Percentiles rank a stretch among this genome's conserved stretches.
phyloP scores from a whole-genome alignment of 73 alveolate species.

The Paraurostyla sp. region DNA sequence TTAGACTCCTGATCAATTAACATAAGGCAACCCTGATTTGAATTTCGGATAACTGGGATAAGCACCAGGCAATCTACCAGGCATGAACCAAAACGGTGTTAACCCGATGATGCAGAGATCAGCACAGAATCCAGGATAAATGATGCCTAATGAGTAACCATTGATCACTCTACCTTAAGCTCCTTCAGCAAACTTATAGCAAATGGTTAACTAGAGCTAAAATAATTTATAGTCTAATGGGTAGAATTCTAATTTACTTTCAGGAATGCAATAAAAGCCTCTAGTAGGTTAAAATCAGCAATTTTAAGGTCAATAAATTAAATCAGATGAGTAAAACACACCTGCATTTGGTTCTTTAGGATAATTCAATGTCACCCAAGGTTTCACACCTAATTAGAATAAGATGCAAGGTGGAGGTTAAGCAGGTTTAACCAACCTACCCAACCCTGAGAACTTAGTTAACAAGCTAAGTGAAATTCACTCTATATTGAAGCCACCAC shows the following conservation, averaged over 20 bases:
- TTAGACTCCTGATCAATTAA: not conserved
- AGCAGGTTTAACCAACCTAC: not conserved
- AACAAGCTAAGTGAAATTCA: constrained; percentile 36
- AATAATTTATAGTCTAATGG: too few species aligned
- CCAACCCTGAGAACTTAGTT: constrained; percentile 34
- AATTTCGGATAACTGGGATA: not conserved
- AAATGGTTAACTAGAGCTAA: too few species aligned
- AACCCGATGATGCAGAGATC: too few species aligned
- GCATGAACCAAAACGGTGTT: too few species aligned
- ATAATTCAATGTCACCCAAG: constrained; percentile 4
- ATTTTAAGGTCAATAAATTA: constrained; percentile 1
- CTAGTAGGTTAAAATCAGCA: too few species aligned
- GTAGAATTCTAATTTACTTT: too few species aligned
- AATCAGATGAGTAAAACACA: constrained; percentile 2
- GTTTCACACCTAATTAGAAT: not conserved
- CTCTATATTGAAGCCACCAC: constrained; percentile 22
- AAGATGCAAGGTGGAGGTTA: constrained; percentile 12
- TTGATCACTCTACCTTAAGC: too few species aligned
- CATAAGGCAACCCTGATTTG: not conserved
- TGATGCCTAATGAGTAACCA: not conserved
- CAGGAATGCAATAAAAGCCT: too few species aligned
- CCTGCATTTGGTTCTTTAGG: not conserved
- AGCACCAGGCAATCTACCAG: too few species aligned
- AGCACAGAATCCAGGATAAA: not conserved
- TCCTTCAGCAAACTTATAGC: too few species aligned